Conservation (phyloP, 2,329 filamentous ascomycete genomes). For the Aspergillus novofumigatus region DNA sequence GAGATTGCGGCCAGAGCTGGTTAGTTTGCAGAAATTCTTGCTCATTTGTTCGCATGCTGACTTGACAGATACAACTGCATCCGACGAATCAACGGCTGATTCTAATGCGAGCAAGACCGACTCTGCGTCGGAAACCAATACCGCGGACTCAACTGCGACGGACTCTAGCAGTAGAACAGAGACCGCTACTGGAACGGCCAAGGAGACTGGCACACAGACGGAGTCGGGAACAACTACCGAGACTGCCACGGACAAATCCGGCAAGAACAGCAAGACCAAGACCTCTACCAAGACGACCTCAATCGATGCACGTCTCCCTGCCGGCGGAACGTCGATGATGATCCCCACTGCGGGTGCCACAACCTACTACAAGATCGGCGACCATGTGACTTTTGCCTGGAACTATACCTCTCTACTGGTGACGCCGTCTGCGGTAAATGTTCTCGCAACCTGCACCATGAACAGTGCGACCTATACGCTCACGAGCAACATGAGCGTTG, state of each 20-base stretch:
- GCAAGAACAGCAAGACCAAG: constrained; percentile 19
- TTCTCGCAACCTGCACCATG: constrained; percentile 57
- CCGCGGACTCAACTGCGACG: background rate
- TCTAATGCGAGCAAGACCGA: background rate
- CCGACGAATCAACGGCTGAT: background rate
- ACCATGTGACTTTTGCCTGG: constrained; percentile 62
- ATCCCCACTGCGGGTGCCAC: constrained; percentile 51
- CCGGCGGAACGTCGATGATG: constrained; percentile 60
- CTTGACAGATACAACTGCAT: background rate
- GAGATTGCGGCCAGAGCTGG: constrained; percentile 22
- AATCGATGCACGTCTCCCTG: constrained; percentile 51
- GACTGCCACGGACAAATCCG: constrained; percentile 16
- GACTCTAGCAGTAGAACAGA: constrained; percentile 11
- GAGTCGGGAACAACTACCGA: constrained; percentile 8
- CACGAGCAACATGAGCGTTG: constrained; percentile 53
- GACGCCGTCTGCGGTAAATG: constrained; percentile 57
- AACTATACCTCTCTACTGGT: constrained; percentile 63
- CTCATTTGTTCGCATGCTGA: background rate
- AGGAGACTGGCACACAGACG: constrained; percentile 9
- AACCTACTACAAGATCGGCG: constrained; percentile 62
- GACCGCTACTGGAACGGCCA: constrained; percentile 13
- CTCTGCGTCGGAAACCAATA: background rate
- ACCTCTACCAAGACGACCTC: constrained; percentile 34
- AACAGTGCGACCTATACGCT: constrained; percentile 61
- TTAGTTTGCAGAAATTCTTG: constrained; percentile 14